Evolutionary conservation across 2,329 filamentous ascomycete genomes (phyloP), one percentile per base, ranked within the genome.

Genomic region (Penicillium frequentans): DNA sequence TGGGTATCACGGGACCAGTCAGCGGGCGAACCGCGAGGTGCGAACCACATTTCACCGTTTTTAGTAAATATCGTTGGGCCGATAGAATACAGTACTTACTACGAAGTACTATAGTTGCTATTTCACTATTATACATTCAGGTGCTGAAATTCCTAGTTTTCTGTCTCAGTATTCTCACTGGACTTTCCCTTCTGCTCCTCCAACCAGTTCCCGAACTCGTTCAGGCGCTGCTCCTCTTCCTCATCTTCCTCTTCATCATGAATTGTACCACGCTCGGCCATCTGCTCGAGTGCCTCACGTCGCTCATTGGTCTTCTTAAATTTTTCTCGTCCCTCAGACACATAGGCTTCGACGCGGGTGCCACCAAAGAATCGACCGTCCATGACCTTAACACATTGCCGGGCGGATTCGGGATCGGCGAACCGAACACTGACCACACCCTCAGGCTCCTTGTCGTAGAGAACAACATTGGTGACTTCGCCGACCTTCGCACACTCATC

Each of bases 401-500:
- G 79, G 3, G 93, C 93, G 2, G 88, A 84, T 57, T 89, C 85
- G 4, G 84, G 79, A 39, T 89, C 86, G 54, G 82, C 79, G 77
- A 96, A 99, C 66, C 89, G 87, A 61, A 99, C 90, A 53, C 87
- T 93, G 9, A 93, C 89, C 37, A 98, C 84, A 19, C 95, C 95
- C 0, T 91, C 89, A 4, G 84, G 78, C 74, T 99, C 96, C 62
- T 88, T 82, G 72, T 99, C 95, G 72, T 90, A 99, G 16, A 99
- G 79, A 3, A 95, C 87, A 42, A 98, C 90, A 69, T 96, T 97
- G 31, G 92, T 96, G 35, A 98, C 91, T 24, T 88, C 82, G 3
- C 95, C 95, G 14, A 95, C 80, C 76, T 96, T 96, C 56, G 85
- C 82, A 73, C 91, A 96, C 75, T 96, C 93, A 50, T 96, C 91